A percentile compares a stretch with the other conserved stretches of the same genome.
Evolutionary conservation across 768 basidiomycete species (phyloP).

Genomic region (Terana coerulea): DNA sequence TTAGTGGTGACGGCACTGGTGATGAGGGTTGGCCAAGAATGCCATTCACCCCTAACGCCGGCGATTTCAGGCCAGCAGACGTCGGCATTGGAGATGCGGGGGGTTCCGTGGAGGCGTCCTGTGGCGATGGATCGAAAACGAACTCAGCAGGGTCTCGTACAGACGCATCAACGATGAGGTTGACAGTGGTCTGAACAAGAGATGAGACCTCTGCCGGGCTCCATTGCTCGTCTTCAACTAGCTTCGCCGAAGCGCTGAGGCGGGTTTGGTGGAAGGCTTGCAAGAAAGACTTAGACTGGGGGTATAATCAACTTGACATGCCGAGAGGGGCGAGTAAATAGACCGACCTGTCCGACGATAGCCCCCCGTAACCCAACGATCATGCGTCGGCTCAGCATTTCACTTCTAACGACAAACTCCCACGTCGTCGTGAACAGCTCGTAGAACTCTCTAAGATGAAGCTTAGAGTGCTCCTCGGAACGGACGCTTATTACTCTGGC

Average conservation of each 20-base stretch:
- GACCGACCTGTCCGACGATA: constrained; percentile 70
- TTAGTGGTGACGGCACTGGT: constrained; percentile 17
- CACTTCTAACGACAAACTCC: constrained; percentile 86
- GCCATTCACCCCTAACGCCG: constrained; percentile 17
- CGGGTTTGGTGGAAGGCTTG: constrained; percentile 80
- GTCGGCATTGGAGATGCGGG: constrained; percentile 22
- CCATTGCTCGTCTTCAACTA: constrained; percentile 98
- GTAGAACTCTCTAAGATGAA: constrained; percentile 73
- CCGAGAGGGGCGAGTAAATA: neutral
- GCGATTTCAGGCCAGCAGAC: constrained; percentile 17
- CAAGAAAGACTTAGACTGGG: constrained; percentile 82
- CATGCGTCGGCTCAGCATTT: constrained; percentile 84
- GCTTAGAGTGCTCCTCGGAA: constrained; percentile 71
- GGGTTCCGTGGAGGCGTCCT: constrained; percentile 20
- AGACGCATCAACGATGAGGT: constrained; percentile 76
- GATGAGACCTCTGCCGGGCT: constrained; percentile 69
- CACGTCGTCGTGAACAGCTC: constrained; percentile 82
- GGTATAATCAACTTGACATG: neutral
- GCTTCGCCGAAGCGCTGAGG: constrained; percentile 75
- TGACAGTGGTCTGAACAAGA: constrained; percentile 63
- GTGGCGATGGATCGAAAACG: constrained; percentile 28
- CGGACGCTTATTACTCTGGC: constrained; percentile 77
- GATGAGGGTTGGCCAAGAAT: constrained; percentile 14
- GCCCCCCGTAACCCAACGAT: constrained; percentile 89
- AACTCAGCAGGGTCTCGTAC: constrained; percentile 78